These are phyloP conservation scores for Aureobasidium sp. DNA, from an alignment of 2,329 filamentous ascomycete species.

Conservation along the genomic window DNA sequence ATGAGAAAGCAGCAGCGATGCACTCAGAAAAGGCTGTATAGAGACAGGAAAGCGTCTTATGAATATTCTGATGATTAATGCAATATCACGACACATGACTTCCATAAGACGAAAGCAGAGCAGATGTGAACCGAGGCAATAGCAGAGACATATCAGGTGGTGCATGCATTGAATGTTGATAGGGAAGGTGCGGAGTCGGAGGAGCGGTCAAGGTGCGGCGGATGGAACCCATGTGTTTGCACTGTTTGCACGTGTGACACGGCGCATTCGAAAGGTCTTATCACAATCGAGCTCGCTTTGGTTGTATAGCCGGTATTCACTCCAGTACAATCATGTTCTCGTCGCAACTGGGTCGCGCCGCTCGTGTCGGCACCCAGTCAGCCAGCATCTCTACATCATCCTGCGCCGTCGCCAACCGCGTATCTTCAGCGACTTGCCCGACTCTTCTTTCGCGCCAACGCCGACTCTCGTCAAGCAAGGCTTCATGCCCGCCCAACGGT, in stretches of 20 bases:
- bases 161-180: neutral
- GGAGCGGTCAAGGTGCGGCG: neutral
- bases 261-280: neutral
- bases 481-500: slow-evolving; percentile 37
- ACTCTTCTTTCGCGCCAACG: slow-evolving; percentile 36
- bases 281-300: neutral
- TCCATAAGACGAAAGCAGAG: neutral
- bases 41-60: neutral
- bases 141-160: neutral
- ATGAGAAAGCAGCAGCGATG: neutral
- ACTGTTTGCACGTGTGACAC: neutral
- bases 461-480: slow-evolving; percentile 42
- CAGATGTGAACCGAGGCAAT: neutral
- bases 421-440: slow-evolving; percentile 19
- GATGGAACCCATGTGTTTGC: neutral
- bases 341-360: slow-evolving; percentile 9
- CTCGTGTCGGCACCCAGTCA: neutral
- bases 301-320: neutral
- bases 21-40: neutral
- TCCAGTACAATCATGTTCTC: slow-evolving; percentile 9
- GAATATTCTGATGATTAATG: neutral
- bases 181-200: neutral
- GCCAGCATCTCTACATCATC: neutral
- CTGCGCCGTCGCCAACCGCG: slow-evolving; percentile 23
- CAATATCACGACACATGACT: neutral